These are phyloP conservation scores for Paraglomus occultum DNA, from an alignment of 192 early-diverging fungal species.

Conservation along the genomic window DNA sequence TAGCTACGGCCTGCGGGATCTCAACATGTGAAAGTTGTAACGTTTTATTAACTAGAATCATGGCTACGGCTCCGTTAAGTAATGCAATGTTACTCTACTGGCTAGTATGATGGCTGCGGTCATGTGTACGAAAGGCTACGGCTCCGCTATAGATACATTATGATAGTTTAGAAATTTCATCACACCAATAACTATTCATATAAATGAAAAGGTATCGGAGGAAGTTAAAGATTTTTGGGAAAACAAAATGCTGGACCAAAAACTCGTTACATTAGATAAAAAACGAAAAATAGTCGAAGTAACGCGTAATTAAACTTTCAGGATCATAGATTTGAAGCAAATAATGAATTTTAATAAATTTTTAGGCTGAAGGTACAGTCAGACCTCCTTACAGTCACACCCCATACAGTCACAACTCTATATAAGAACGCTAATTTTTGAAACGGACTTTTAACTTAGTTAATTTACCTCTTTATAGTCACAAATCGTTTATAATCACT, in stretches of 20 bases:
- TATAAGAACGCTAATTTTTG: background rate
- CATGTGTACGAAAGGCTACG: constrained; percentile 21
- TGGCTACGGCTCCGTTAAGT: constrained; percentile 15
- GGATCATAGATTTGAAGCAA: constrained; percentile 18
- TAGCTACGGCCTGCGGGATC: background rate
- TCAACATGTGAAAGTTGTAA: constrained; percentile 14
- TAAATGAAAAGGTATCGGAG: constrained; percentile 7
- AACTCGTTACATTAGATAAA: constrained; percentile 24
- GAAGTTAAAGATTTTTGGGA: constrained; percentile 19
- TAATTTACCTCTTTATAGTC: constrained; percentile 12
- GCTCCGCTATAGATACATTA: constrained; percentile 24
- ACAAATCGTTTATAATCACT: background rate
- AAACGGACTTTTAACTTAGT: constrained; percentile 14
- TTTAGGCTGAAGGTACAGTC: constrained; percentile 17
- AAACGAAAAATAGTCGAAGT: constrained; percentile 25
- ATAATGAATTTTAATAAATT: constrained; percentile 21
- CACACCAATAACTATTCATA: too few species aligned
- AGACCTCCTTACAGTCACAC: background rate
- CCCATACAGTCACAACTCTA: constrained; percentile 6
- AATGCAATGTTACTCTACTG: constrained; percentile 19
- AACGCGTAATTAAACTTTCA: constrained; percentile 9
- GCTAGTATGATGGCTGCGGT: constrained; percentile 24
- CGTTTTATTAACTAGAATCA: constrained; percentile 22
- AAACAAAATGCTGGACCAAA: constrained; percentile 17
- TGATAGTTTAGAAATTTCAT: too few species aligned